These are phyloP conservation scores for Camelina hispida DNA, from an alignment of 345 rosid species.

Conservation along the genomic window DNA sequence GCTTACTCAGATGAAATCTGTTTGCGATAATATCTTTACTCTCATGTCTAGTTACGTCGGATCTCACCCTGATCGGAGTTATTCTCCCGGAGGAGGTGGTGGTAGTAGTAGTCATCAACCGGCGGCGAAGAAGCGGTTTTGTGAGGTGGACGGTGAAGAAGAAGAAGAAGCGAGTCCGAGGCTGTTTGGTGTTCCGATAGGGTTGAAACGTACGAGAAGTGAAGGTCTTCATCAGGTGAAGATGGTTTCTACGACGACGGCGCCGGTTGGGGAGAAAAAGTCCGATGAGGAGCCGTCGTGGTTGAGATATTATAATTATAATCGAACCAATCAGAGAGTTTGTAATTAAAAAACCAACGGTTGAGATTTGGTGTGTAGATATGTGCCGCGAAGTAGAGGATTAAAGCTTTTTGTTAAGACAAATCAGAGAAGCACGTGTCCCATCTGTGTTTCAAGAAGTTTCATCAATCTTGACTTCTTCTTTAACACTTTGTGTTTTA, in stretches of 20 bases:
- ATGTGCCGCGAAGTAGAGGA: slow-evolving; percentile 28
- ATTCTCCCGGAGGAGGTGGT: neutral
- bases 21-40: slow-evolving; percentile 61
- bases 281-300: slow-evolving; percentile 52
- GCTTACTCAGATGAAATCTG: slow-evolving; percentile 66
- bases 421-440: slow-evolving; percentile 34
- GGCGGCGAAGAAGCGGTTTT: slow-evolving; percentile 45
- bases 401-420: neutral
- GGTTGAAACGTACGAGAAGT: slow-evolving; percentile 60
- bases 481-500: slow-evolving; percentile 9
- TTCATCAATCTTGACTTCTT: slow-evolving; percentile 41
- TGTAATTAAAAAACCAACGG: slow-evolving; percentile 46
- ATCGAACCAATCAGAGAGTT: slow-evolving; percentile 55
- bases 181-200: slow-evolving; percentile 76
- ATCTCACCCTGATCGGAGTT: slow-evolving; percentile 34
- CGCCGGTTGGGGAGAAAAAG: slow-evolving; percentile 52
- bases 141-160: slow-evolving; percentile 27
- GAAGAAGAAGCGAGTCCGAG: slow-evolving; percentile 46
- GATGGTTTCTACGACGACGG: slow-evolving; percentile 29
- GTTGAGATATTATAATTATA: slow-evolving; percentile 46
- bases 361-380: slow-evolving; percentile 13
- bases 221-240: slow-evolving; percentile 26
- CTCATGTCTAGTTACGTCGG: slow-evolving; percentile 59
- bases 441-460: slow-evolving; percentile 37
- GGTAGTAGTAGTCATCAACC: slow-evolving; percentile 2